These are phyloP conservation scores for Erodium texanum DNA, from an alignment of 441 rosid species.

Conservation along the genomic window DNA sequence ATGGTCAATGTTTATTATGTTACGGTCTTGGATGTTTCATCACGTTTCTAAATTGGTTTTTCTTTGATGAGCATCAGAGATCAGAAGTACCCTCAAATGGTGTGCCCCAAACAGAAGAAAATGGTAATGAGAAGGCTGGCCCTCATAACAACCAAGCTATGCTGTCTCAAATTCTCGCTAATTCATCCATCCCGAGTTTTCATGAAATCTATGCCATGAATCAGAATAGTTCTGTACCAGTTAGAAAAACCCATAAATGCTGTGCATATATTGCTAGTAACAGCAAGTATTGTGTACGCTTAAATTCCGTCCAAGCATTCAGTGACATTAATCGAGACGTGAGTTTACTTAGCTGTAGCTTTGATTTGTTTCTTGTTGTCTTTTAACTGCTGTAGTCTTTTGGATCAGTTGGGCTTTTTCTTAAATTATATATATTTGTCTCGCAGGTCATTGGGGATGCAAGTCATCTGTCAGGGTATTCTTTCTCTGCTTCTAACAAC, in stretches of 20 bases:
- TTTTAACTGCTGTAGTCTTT: conserved; percentile 2
- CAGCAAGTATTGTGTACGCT: conserved; percentile 59
- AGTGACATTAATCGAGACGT: conserved; percentile 87
- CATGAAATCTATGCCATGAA: conserved; percentile 40
- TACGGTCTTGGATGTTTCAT: conserved; percentile 1
- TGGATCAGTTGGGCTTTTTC: conserved; percentile 7
- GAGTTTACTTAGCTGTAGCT: conserved; percentile 27
- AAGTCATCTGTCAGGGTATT: conserved; percentile 72
- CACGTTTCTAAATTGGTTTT: conserved; percentile 15
- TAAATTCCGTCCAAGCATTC: conserved; percentile 84
- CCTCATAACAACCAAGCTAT: conserved; percentile 42
- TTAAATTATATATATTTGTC: neutral
- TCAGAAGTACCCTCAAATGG: conserved; percentile 48
- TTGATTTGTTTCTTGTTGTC: conserved; percentile 8
- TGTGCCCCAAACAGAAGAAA: conserved; percentile 52
- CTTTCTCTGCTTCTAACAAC: conserved; percentile 72
- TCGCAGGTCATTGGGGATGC: conserved; percentile 74
- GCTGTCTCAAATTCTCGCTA: conserved; percentile 56
- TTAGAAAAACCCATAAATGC: conserved; percentile 63
- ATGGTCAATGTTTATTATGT: conserved; percentile 16
- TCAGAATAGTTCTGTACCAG: conserved; percentile 30
- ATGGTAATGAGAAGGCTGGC: conserved; percentile 45
- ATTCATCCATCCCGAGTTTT: conserved; percentile 64
- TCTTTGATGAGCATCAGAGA: conserved; percentile 33
- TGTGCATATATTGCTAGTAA: conserved; percentile 80